phyloP scores from a whole-genome alignment of 805 yeast genomes.

The Kodamaea lidongshanica region DNA sequence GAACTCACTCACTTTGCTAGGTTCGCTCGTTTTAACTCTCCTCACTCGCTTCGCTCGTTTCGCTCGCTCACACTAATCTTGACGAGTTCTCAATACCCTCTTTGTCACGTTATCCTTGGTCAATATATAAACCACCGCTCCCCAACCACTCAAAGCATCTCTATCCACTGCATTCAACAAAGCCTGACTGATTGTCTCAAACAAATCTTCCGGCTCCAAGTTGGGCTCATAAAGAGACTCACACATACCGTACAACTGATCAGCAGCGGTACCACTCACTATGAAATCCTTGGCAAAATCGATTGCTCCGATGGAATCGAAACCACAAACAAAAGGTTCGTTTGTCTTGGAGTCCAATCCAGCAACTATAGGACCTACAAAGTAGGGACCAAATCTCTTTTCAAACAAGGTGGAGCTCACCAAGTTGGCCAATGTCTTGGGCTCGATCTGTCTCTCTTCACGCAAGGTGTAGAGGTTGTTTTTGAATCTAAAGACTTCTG shows the following conservation, averaged over 20 bases:
- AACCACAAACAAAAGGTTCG: conserved; percentile 89
- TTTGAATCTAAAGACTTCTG: conserved; percentile 75
- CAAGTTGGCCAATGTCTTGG: conserved; percentile 86
- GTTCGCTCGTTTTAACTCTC: no score
- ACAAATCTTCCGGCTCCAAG: conserved; percentile 88
- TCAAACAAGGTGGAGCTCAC: conserved; percentile 88
- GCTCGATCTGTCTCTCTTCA: conserved; percentile 90
- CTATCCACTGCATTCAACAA: conserved; percentile 91
- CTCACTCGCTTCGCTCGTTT: no score
- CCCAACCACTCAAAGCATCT: conserved; percentile 98
- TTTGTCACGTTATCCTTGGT: conserved; percentile 88
- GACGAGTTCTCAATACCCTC: conserved; percentile 87
- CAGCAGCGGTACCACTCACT: conserved; percentile 94
- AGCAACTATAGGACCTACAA: conserved; percentile 94
- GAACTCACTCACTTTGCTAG: no score
- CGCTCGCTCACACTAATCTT: no score
- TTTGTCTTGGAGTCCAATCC: conserved; percentile 80
- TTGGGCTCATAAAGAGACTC: conserved; percentile 92
- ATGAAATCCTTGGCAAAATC: conserved; percentile 92
- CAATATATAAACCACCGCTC: conserved; percentile 87
- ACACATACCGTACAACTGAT: conserved; percentile 97
- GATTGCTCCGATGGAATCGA: conserved; percentile 94
- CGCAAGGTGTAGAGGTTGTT: conserved; percentile 83
- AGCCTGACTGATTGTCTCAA: conserved; percentile 93
- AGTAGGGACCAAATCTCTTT: conserved; percentile 92